phyloP scores from a whole-genome alignment of 352 stramenopile genomes.

The Pythium guiyangense region DNA sequence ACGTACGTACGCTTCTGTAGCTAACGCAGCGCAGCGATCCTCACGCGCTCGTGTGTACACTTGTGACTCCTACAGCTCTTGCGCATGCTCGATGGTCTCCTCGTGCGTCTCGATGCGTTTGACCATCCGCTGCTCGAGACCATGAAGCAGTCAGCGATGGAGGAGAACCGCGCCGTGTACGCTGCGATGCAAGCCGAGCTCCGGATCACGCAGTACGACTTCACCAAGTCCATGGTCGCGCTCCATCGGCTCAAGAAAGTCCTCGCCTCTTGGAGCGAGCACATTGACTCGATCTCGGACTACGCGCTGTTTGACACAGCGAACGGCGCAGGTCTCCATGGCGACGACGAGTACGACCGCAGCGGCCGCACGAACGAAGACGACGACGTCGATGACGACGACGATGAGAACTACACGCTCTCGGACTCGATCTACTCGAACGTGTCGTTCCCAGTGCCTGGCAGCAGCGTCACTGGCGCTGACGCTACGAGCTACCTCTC shows the following conservation, averaged over 20 bases:
- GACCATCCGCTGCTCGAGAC: conserved; percentile 66
- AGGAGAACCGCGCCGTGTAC: conserved; percentile 64
- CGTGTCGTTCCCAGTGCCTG: conserved; percentile 22
- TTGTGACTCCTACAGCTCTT: conserved; percentile 27
- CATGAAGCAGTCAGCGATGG: conserved; percentile 64
- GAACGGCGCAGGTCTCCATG: conserved; percentile 15
- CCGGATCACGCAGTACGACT: conserved; percentile 67
- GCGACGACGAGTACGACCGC: conserved; percentile 25
- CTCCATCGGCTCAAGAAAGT: conserved; percentile 67
- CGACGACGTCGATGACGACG: neutral
- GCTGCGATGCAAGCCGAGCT: conserved; percentile 65
- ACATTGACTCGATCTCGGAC: conserved; percentile 75
- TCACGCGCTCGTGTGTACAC: neutral
- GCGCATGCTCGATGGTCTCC: conserved; percentile 35
- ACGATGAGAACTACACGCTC: conserved; percentile 30
- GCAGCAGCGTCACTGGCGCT: conserved; percentile 20
- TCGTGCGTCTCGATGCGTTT: conserved; percentile 53
- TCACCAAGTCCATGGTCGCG: conserved; percentile 69
- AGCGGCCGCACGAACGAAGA: neutral
- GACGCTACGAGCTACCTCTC: conserved; percentile 10
- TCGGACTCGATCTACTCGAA: conserved; percentile 72
- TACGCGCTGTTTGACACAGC: conserved; percentile 71
- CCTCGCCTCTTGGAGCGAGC: conserved; percentile 66
- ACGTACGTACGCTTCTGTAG: conserved; percentile 21
- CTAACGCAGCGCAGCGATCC: neutral